Base-by-base conservation (phyloP, 306 rosid species). In the Prunus mume region DNA sequence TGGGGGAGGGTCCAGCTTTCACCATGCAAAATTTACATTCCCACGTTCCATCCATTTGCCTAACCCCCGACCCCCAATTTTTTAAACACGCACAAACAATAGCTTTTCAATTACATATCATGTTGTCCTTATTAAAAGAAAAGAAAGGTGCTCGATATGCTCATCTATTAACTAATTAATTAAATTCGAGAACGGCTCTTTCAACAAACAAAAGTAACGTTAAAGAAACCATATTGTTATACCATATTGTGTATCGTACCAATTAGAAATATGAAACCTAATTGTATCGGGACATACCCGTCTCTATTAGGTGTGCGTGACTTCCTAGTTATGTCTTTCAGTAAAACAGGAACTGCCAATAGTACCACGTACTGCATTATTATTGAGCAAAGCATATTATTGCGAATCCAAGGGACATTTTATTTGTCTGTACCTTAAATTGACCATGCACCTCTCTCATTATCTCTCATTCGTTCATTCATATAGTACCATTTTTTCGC, bases 11-110 rank as follows among this genome's bases (percentile, higher is more conserved):
- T 63, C 77, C 76, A 78, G 28, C 72, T 64, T 78, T 52, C 77
- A 72, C 77, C 77, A 65, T 71, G 82, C 77, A 72, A 71, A 52
- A 7, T 22, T 28, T 30, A 62, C 72, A 63, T 30, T 32, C 69
- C 71, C 71, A 34, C 81, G 64, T 70, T 51, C 62, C 68, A 46
- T 32, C 34, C 38, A 62, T 24, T 34, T 52, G 22, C 63, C 30
- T 19, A 30, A 2, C 57, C 20, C 34, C 8, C 50, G 1, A n/a
- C 12, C 9, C 20, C 47, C 24, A 2, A 9, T 14, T 47, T 68
- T 6, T 45, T 24, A 3, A 22, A 22, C 22, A 25, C 32, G 24
- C 6, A 58, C 15, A 63, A 63, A 63, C 43, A 63, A 13, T 62
- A 30, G 45, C 43, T 63, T 63, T 63, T 2, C 12, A 13, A 13